These are phyloP conservation scores for Spathaspora passalidarum DNA, from an alignment of 805 yeast species.

Conservation along the genomic window DNA sequence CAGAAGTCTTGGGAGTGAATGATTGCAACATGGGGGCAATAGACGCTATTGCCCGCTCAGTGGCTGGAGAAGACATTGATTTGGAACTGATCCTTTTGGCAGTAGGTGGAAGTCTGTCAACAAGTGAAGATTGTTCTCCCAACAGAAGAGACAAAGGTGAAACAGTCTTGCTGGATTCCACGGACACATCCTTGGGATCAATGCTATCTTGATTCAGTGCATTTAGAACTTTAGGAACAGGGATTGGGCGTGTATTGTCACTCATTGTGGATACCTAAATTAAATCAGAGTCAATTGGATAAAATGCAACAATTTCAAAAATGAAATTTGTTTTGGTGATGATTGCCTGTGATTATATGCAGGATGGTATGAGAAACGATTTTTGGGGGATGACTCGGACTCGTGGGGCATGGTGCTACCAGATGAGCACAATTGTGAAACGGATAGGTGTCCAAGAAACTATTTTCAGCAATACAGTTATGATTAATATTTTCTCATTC, in stretches of 20 bases:
- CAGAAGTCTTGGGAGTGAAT: slow-evolving; percentile 63
- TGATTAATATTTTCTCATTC: no score
- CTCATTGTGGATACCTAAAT: no score
- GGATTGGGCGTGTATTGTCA: background rate
- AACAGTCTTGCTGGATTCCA: slow-evolving; percentile 24
- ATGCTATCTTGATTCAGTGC: background rate
- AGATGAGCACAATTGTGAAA: no score
- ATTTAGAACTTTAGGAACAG: background rate
- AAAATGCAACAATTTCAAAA: no score
- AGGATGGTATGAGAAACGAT: no score
- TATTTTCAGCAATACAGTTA: no score
- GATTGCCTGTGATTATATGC: no score
- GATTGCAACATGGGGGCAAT: slow-evolving; percentile 76
- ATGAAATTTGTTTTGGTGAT: no score
- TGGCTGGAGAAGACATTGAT: slow-evolving; percentile 22
- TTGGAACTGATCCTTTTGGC: slow-evolving; percentile 2
- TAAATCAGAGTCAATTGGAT: no score
- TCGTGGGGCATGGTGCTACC: no score
- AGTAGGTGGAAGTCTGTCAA: slow-evolving; percentile 2
- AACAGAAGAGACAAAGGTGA: slow-evolving; percentile 26
- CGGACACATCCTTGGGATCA: background rate
- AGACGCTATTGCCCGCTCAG: slow-evolving; percentile 66
- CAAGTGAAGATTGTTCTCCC: slow-evolving; percentile 2
- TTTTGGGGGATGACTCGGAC: no score
- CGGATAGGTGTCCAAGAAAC: no score